These are phyloP conservation scores for Aristolochia contorta DNA, from an alignment of 164 flowering plant species.

Conservation along the genomic window DNA sequence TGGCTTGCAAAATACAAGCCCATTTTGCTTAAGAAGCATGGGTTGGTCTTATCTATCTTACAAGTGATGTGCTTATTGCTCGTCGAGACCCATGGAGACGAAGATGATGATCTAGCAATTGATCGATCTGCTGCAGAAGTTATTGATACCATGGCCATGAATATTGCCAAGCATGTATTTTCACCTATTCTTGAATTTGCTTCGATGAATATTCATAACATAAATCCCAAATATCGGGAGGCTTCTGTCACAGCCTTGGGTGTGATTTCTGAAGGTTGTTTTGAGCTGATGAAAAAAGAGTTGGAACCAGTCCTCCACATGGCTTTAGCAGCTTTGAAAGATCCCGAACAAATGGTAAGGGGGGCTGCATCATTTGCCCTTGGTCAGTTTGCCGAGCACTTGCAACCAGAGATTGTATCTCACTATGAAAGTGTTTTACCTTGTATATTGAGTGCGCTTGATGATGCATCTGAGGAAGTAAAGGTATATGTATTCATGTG, in stretches of 20 bases:
- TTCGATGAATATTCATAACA: slow-evolving; percentile 58
- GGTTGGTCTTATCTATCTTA: slow-evolving; percentile 70
- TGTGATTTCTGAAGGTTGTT: slow-evolving; percentile 86
- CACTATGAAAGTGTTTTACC: slow-evolving; percentile 87
- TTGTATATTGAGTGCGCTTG: slow-evolving; percentile 69
- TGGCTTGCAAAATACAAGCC: slow-evolving; percentile 93
- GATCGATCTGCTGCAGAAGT: slow-evolving; percentile 93
- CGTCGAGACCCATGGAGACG: slow-evolving; percentile 68
- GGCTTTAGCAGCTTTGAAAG: slow-evolving; percentile 71
- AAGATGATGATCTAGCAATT: slow-evolving; percentile 84
- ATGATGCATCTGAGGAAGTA: slow-evolving; percentile 84
- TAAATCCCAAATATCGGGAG: slow-evolving; percentile 74
- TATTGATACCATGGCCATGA: slow-evolving; percentile 84
- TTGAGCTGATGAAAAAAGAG: slow-evolving; percentile 66
- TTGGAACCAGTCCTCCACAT: slow-evolving; percentile 70
- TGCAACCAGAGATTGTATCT: slow-evolving; percentile 87
- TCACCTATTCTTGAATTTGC: slow-evolving; percentile 83
- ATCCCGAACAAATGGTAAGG: slow-evolving; percentile 87
- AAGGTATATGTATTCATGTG: slow-evolving; percentile 39
- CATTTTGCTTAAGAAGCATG: slow-evolving; percentile 78
- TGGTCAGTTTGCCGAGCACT: slow-evolving; percentile 92
- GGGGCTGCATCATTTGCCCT: slow-evolving; percentile 97
- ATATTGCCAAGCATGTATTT: slow-evolving; percentile 75
- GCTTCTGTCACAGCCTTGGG: slow-evolving; percentile 90
- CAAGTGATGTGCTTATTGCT: slow-evolving; percentile 94